These are phyloP conservation scores for Gossypium trilobum DNA, from an alignment of 441 rosid genomes.

Conservation along the genomic window DNA sequence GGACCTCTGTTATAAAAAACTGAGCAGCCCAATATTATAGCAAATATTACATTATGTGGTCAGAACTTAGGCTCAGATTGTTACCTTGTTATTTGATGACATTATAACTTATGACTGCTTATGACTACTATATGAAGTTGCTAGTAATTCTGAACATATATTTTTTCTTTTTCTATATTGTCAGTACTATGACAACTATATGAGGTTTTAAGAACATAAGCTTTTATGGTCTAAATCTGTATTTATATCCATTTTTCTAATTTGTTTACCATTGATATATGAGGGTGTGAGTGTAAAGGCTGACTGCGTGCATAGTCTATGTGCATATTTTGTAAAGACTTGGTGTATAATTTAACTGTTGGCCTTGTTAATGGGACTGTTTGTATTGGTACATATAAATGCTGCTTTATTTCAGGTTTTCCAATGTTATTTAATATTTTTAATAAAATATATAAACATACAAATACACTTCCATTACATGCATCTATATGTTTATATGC, in stretches of 20 bases:
- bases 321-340: neutral
- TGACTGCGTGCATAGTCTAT: neutral
- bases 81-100: neutral
- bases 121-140: neutral
- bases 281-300: neutral
- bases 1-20: neutral
- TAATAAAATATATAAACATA: neutral
- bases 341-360: no score
- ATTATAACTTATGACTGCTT: neutral
- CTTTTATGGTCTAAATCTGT: neutral
- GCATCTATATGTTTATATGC: neutral
- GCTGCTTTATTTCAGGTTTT: no score
- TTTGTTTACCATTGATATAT: neutral
- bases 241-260: neutral
- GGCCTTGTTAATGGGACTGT: no score
- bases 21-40: neutral
- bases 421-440: no score
- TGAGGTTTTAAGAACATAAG: neutral
- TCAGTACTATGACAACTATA: neutral
- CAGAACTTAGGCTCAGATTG: neutral
- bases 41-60: neutral
- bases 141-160: neutral
- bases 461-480: neutral
- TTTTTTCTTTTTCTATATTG: neutral
- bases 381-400: no score